Evolutionary conservation across 306 rosid species (phyloP).

Genomic region (Crotalaria pallida): DNA sequence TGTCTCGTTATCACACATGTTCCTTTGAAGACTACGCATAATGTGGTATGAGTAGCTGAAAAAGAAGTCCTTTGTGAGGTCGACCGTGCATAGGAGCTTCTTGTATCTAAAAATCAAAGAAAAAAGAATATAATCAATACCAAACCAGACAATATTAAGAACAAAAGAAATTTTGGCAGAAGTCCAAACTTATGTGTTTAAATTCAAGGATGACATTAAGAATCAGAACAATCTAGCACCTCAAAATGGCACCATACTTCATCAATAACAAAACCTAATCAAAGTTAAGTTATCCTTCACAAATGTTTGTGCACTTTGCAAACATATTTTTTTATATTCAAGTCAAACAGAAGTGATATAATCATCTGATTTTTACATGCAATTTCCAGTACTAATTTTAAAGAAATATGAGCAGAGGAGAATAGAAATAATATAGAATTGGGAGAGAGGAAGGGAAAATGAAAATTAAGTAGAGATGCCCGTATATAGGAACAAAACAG

Average conservation of each 20-base stretch:
- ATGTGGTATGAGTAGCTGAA: conserved; percentile 95
- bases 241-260: not conserved
- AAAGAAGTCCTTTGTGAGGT: conserved; percentile 97
- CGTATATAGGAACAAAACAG: too few relatives aligned
- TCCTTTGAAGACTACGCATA: conserved; percentile 89
- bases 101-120: conserved; percentile 66
- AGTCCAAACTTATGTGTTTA: not conserved
- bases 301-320: not conserved
- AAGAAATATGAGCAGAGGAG: too few relatives aligned
- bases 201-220: not conserved
- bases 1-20: conserved; percentile 52
- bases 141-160: not conserved
- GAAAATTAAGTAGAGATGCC: too few relatives aligned
- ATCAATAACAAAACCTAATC: not conserved
- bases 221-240: not conserved
- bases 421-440: too few relatives aligned
- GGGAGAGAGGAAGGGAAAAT: too few relatives aligned
- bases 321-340: not conserved
- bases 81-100: conserved; percentile 94
- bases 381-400: too few relatives aligned
- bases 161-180: not conserved
- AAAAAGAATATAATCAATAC: not conserved
- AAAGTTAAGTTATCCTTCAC: not conserved
- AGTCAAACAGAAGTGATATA: not conserved
- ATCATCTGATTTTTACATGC: not conserved